Conservation (phyloP, 2,329 filamentous ascomycete genomes). For the Penicillium italicum region DNA sequence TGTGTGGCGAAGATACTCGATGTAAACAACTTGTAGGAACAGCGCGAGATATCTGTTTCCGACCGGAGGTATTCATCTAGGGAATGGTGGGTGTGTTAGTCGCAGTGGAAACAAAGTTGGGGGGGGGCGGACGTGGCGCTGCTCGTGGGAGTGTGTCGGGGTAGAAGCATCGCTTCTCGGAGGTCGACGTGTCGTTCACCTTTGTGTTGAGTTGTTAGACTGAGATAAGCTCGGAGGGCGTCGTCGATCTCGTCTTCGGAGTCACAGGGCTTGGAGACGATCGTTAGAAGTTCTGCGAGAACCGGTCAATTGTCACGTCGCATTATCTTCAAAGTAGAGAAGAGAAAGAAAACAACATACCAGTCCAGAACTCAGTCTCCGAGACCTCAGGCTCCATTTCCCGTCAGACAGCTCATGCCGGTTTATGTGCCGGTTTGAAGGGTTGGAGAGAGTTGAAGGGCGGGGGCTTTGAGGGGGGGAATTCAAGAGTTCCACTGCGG, state of each 20-base stretch:
- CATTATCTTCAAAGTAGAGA: conserved; percentile 2
- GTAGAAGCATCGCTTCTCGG: neutral
- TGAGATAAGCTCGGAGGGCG: conserved; percentile 76
- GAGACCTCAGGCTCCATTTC: conserved; percentile 67
- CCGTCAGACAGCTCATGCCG: conserved; percentile 39
- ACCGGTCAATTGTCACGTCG: conserved; percentile 12
- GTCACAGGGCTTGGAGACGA: conserved; percentile 57
- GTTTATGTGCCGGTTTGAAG: conserved; percentile 19
- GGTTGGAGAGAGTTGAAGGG: conserved; percentile 19
- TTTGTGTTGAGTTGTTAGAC: conserved; percentile 70
- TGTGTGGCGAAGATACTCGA: conserved; percentile 71
- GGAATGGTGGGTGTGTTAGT: conserved; percentile 12
- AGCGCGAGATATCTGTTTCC: conserved; percentile 75
- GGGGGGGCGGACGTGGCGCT: neutral
- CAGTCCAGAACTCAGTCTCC: conserved; percentile 84
- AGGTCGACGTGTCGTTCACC: conserved; percentile 38
- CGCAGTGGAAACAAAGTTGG: conserved; percentile 5
- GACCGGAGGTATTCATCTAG: conserved; percentile 66
- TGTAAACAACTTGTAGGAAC: conserved; percentile 72
- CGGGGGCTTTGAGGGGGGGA: conserved; percentile 14
- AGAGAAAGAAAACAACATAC: conserved; percentile 48
- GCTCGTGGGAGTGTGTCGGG: neutral
- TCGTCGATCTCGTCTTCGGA: conserved; percentile 74
- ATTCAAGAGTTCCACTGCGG: conserved; percentile 20
- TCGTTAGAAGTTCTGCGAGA: conserved; percentile 61